Base-by-base conservation (phyloP, 768 basidiomycete genomes). In the Trametes elegans region DNA sequence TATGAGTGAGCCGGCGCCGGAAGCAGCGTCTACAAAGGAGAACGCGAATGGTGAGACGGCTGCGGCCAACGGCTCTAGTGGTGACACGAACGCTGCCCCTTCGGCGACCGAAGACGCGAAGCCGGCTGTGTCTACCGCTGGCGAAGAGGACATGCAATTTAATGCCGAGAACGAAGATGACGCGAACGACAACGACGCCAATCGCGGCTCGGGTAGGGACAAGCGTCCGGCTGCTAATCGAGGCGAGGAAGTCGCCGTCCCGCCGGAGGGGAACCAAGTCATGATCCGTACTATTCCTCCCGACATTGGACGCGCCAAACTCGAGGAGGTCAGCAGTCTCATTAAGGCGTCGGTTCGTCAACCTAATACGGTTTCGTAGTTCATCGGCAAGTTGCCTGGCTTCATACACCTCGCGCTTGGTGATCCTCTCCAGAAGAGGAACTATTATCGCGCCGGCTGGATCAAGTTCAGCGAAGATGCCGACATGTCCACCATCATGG, bases 261-360 rank as follows among this genome's bases (percentile, higher is more conserved):
- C 77, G 36, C 82, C 88, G 14, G 90, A 93, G 63, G 90, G 89
- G 21, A 91, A 90, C 62, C 88, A 97, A 66, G 85, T 97, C 51
- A 93, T 95, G 83, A 94, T 97, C 66, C 85, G 93, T 55, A 94
- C 93, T 16, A 93, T 97, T 60, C 93, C 93, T 42, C 93, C 94
- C 23, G 90, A 93, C 61, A 93, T 94, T 63, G 90, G 90, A 27
- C 85, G 94, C 29, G 74, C 88, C 44, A 93, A 92, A 65, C 77
- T 98, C 31, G 94, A 98, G 75, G 90, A 92, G 71, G 93, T 95
- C 55, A 53, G 80, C 2, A 31, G 9, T 44, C 1, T 7, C 21
- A 4, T 1, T 7, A 7, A 1, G 8, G 7, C 31, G 7, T n/a
- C 8, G n/a, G 2, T 14, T 21, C 19, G n/a, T 21, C 2, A 31